Percentiles rank a stretch among this genome's conserved stretches.
These are phyloP conservation scores for Flaveria brownii DNA, from an alignment of 129 eudicot species.

Conservation along the genomic window DNA sequence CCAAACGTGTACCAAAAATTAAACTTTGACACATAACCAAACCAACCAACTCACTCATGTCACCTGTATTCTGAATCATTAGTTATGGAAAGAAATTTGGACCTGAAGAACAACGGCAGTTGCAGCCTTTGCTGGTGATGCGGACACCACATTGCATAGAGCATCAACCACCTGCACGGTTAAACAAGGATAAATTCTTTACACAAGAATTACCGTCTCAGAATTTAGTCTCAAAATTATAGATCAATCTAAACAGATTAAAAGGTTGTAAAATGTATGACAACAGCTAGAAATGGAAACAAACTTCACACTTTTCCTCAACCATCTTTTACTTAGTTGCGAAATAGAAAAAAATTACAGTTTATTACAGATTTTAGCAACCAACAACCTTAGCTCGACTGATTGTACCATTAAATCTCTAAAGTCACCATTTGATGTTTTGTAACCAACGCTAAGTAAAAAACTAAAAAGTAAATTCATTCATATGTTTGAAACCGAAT, in stretches of 20 bases:
- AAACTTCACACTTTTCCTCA: background rate
- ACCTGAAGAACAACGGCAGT: constrained; percentile 99
- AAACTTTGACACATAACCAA: background rate
- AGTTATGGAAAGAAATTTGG: constrained; percentile 18
- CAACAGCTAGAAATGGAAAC: background rate
- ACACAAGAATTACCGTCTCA: background rate
- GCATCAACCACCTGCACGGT: constrained; percentile 89
- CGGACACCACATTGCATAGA: constrained; percentile 93
- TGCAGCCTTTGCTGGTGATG: constrained; percentile 94
- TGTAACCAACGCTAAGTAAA: background rate
- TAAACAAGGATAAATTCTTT: constrained; percentile 20
- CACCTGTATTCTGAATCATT: background rate
- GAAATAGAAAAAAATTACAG: background rate
- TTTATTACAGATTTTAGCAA: background rate
- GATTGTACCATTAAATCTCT: background rate
- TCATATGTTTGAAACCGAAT: background rate
- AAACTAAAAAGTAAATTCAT: background rate
- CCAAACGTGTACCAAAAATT: background rate
- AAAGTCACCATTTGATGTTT: background rate
- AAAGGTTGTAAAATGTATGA: background rate
- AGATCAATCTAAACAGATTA: background rate
- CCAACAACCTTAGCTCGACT: background rate
- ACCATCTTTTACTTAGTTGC: background rate
- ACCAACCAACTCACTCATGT: background rate
- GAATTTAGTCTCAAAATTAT: constrained; percentile 2